Evolutionary conservation across 2,329 filamentous ascomycete genomes (phyloP), one percentile per base, ranked within the genome.

Genomic region (Raffaelea ambrosiae): DNA sequence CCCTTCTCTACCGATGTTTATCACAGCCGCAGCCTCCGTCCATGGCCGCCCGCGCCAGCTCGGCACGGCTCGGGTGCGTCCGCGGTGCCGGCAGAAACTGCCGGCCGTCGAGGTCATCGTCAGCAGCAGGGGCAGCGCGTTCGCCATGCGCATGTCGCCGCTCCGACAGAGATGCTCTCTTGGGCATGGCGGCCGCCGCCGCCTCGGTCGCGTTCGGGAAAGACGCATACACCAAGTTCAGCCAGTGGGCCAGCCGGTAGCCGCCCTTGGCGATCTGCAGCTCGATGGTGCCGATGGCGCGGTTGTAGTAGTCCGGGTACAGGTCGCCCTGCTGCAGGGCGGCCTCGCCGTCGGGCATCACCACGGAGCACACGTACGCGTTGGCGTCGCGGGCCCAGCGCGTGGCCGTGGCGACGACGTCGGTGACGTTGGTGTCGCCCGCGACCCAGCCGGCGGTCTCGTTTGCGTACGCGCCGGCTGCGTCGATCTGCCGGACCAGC

Each of bases 251-350:
- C 8, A 48, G 42, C 20, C 57, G 59, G 47, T 69, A 69, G 0
- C 69, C 69, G 45, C 66, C 66, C 59, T 71, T 71, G 9, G 68
- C 66, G 22, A 71, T 67, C 59, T 71, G 68, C 46, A 69, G 53
- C 53, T 65, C 62, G 36, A 72, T 60, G 14, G 67, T 65, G 10
- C 61, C 63, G 46, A 62, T 58, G 16, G 66, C 67, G 10, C 55
- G 58, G 29, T 64, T 63, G 44, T 66, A 68, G 54, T 71, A 71
- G 11, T 54, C 53, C 11, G 65, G 66, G 46, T 61, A 63, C 5
- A 71, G 58, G 26, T 71, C 69, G 49, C 62, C 58, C 22, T 57
- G 56, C 53, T 70, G 57, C n/a, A 72, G 61, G 16, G 62, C 61
- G n/a, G 49, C 54, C 13, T 61, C 48, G 31, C 68, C 68, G 47